Evolutionary conservation across 2,329 filamentous ascomycete genomes (phyloP), one percentile per base, ranked within the genome.

Genomic region (Tolypocladium album): DNA sequence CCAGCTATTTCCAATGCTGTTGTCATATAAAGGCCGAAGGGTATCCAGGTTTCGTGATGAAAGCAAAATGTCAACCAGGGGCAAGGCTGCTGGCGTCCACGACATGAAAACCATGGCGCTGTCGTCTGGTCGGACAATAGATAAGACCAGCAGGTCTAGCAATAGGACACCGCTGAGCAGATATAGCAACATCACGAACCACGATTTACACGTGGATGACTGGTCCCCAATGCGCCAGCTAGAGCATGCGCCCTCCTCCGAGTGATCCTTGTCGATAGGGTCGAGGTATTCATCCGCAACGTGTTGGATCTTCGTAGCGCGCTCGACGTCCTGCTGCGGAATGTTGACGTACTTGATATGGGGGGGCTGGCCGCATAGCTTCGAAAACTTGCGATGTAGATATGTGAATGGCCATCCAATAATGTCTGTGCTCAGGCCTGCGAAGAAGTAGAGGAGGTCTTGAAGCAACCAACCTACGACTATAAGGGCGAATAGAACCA

Each of bases 41-140:
- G 61, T 63, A 8, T 63, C 59, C 0, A 75, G 63, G 9, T 59
- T 66, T 0, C 69, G 68, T 0, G 67, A 67, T 0, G 70, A 68
- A 8, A 67, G 58, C 4, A 63, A 60, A 55, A 73, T 68, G 56
- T 75, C 72, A 24, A 74, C 66, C 39, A 74, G 70, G 0, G 72
- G 72, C 6, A 73, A 60, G 3, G 74, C 53, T 1, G 65, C 65
- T 3, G 69, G 61, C 0, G 72, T 74, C 69, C 72, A 75, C 0
- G 72, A 75, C 58, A 75, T 65, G 62, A 72, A 74, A 8, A 66
- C 65, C 13, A 74, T 61, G 2, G 72, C 69, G 57, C 65, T 65
- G 27, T 72, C 68, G 15, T 63, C 53, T 0, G 72, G 72, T 12
- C 72, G 68, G 17, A 67, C 56, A 2, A 65, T 17, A 3, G 63